Conservation (phyloP, 1,284 basidiomycete genomes). For the Heterobasidion occidentale region DNA sequence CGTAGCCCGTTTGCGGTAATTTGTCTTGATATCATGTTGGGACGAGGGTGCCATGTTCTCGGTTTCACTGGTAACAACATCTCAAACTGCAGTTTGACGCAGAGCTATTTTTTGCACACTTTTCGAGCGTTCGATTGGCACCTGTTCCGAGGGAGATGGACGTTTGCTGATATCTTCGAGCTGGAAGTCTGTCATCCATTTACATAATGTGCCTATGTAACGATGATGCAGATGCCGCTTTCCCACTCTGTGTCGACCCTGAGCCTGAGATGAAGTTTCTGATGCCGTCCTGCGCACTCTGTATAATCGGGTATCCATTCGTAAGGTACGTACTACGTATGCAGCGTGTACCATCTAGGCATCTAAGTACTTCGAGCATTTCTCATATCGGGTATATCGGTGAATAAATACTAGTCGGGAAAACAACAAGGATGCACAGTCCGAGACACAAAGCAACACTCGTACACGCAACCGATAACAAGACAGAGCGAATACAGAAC, state of each 20-base stretch:
- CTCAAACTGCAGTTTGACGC: too few species aligned
- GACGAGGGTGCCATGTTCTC: too few species aligned
- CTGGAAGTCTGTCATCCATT: background rate
- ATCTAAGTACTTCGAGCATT: background rate
- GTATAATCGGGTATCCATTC: background rate
- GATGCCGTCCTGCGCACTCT: background rate
- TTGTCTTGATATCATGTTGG: too few species aligned
- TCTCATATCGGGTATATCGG: background rate
- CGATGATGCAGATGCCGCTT: background rate
- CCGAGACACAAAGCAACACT: background rate
- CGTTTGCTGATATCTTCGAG: background rate
- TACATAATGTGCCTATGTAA: background rate
- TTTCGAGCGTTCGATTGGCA: background rate
- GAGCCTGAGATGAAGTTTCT: background rate
- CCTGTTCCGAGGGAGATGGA: background rate
- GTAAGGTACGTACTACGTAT: background rate
- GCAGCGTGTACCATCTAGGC: background rate
- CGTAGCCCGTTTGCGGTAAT: too few species aligned
- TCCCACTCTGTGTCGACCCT: background rate
- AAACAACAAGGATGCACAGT: background rate
- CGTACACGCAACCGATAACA: background rate
- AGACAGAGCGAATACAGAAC: background rate
- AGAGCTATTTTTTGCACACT: background rate
- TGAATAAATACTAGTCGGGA: background rate
- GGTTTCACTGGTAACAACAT: too few species aligned